Conservation (phyloP, 768 basidiomycete genomes). For the Pulveroboletus sp. region DNA sequence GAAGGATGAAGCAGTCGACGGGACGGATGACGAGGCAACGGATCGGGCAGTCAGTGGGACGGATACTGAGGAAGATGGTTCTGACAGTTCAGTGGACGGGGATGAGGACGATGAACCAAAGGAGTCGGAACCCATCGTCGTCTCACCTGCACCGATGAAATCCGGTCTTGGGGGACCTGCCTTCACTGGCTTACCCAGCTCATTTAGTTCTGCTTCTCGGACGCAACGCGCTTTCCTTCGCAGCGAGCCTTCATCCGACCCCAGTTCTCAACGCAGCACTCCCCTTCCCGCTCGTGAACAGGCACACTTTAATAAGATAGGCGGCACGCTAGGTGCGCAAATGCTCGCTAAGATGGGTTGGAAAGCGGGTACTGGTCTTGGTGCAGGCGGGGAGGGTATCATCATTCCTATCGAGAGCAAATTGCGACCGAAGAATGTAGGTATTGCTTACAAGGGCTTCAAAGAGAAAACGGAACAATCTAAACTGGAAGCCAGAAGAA, state of each 20-base stretch:
- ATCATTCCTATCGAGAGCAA: slow-evolving; percentile 86
- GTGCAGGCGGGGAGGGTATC: slow-evolving; percentile 72
- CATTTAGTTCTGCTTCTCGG: slow-evolving; percentile 39
- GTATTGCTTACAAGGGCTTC: slow-evolving; percentile 84
- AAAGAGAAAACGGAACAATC: slow-evolving; percentile 85
- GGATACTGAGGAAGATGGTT: slow-evolving; percentile 31
- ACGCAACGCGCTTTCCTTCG: slow-evolving; percentile 55
- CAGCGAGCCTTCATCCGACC: slow-evolving; percentile 37
- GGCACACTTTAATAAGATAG: slow-evolving; percentile 79
- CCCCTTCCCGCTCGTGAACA: slow-evolving; percentile 62
- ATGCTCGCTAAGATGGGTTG: slow-evolving; percentile 97
- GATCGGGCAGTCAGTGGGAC: slow-evolving; percentile 33
- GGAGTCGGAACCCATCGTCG: slow-evolving; percentile 28
- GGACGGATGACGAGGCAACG: slow-evolving; percentile 36
- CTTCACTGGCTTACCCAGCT: slow-evolving; percentile 30
- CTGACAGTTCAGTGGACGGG: slow-evolving; percentile 33
- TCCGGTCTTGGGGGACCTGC: slow-evolving; percentile 25
- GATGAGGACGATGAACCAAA: slow-evolving; percentile 36
- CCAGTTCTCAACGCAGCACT: slow-evolving; percentile 41
- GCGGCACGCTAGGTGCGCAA: slow-evolving; percentile 76
- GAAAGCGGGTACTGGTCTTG: slow-evolving; percentile 78
- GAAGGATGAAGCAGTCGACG: slow-evolving; percentile 35
- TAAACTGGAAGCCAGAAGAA: slow-evolving; percentile 70
- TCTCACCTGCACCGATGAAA: slow-evolving; percentile 18
- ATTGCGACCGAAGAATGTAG: slow-evolving; percentile 78